These are phyloP conservation scores for Aspergillus novofumigatus DNA, from an alignment of 2,329 filamentous ascomycete species.

Conservation along the genomic window DNA sequence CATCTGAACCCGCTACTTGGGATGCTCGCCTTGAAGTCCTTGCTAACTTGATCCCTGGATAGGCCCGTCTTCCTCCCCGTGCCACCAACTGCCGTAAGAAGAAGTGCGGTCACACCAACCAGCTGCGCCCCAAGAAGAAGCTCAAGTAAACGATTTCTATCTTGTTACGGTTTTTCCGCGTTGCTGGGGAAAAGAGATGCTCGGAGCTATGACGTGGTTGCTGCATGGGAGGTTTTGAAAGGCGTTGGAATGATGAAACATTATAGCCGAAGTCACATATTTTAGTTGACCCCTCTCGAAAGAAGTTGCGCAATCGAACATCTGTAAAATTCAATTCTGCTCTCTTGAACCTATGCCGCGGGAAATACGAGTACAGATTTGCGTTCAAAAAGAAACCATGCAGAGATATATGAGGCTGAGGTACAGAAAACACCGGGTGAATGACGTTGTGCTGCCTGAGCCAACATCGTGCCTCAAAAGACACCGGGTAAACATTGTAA, in stretches of 20 bases:
- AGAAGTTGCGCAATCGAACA: slow-evolving; percentile 32
- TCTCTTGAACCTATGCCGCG: slow-evolving; percentile 2
- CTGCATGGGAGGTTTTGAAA: slow-evolving; percentile 33
- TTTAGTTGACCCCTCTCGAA: slow-evolving; percentile 34
- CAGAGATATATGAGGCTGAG: not conserved
- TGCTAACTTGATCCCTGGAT: not conserved
- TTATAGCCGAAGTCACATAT: slow-evolving; percentile 34
- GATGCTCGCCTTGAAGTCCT: not conserved
- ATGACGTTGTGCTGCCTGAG: slow-evolving; percentile 17
- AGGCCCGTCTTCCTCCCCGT: slow-evolving; percentile 86
- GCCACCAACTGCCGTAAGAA: slow-evolving; percentile 99
- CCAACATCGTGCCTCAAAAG: slow-evolving; percentile 8
- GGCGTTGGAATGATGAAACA: slow-evolving; percentile 39
- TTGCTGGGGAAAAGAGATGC: slow-evolving; percentile 30
- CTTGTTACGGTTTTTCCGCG: slow-evolving; percentile 46
- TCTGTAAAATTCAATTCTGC: slow-evolving; percentile 33
- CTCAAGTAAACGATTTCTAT: slow-evolving; percentile 65
- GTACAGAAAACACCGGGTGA: not conserved
- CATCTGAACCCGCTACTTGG: not conserved
- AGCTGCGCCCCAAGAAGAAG: slow-evolving; percentile 99
- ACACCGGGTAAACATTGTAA: not conserved
- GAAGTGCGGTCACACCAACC: slow-evolving; percentile 99
- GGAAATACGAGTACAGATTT: slow-evolving; percentile 12
- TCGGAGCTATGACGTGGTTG: slow-evolving; percentile 31
- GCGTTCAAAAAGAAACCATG: not conserved